Evolutionary conservation across 805 yeast genomes (phyloP).

Genomic region (Wickerhamiella musiphila): DNA sequence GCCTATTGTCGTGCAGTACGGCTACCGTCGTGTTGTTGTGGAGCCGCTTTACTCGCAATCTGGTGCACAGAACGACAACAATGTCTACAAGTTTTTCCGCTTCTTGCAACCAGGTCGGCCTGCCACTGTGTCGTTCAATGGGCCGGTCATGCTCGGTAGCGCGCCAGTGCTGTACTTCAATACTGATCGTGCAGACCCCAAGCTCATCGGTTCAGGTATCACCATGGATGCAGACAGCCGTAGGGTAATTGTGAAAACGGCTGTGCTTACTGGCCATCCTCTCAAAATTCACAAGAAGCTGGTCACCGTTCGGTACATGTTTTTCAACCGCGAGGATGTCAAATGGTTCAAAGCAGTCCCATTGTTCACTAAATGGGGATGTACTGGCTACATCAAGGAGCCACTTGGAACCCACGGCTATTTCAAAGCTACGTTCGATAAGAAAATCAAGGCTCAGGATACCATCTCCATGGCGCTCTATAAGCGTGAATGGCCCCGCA

Average conservation of each 20-base stretch:
- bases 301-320: conserved; percentile 92
- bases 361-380: conserved; percentile 77
- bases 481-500: conserved; percentile 78
- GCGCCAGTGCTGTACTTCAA: conserved; percentile 26
- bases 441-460: conserved; percentile 79
- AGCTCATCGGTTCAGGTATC: conserved; percentile 76
- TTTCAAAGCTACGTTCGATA: conserved; percentile 89
- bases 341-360: conserved; percentile 83
- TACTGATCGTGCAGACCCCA: conserved; percentile 15
- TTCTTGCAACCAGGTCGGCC: conserved; percentile 64
- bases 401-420: conserved; percentile 96
- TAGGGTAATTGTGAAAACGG: conserved; percentile 74
- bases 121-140: conserved; percentile 69
- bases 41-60: conserved; percentile 72
- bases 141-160: conserved; percentile 70
- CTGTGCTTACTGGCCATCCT: conserved; percentile 83
- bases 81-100: conserved; percentile 73
- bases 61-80: conserved; percentile 51
- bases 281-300: conserved; percentile 85
- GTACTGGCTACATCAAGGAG: conserved; percentile 88
- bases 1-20: conserved; percentile 71
- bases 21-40: conserved; percentile 72
- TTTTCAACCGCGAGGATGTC: conserved; percentile 81
- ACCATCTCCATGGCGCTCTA: conserved; percentile 84
- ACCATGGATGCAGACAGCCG: conserved; percentile 73